These are phyloP conservation scores for Mycena alexandri DNA, from an alignment of 768 basidiomycete species.

Conservation along the genomic window DNA sequence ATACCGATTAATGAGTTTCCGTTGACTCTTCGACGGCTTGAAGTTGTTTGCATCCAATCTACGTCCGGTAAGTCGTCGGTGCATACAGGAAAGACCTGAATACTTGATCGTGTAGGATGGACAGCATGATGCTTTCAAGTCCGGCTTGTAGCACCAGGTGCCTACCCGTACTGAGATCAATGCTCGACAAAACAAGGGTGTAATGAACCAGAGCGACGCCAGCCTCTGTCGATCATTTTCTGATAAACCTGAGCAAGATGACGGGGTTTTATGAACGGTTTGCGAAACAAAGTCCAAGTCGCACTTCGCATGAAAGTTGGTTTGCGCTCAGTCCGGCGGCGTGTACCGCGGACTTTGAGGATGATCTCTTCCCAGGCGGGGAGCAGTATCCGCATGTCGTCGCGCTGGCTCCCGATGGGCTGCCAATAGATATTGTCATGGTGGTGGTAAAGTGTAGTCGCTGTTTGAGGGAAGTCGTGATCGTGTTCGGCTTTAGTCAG, in stretches of 20 bases:
- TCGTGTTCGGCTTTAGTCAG: no score
- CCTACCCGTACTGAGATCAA: slow-evolving; percentile 45
- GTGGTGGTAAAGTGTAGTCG: no score
- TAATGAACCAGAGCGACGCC: slow-evolving; percentile 79
- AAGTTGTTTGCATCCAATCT: slow-evolving; percentile 79
- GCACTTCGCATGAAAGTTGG: slow-evolving; percentile 67
- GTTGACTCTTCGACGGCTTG: slow-evolving; percentile 78
- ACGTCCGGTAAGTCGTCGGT: slow-evolving; percentile 16
- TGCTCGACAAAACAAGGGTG: neutral
- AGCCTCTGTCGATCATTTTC: slow-evolving; percentile 86
- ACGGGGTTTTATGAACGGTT: neutral
- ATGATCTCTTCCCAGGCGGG: slow-evolving; percentile 63
- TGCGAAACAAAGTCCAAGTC: no score
- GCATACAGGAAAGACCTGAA: neutral
- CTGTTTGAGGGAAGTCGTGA: no score
- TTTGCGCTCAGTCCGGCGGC: slow-evolving; percentile 63
- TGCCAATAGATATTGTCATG: slow-evolving; percentile 50
- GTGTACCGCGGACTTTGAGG: slow-evolving; percentile 56
- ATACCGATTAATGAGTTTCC: slow-evolving; percentile 81
- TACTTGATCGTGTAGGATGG: slow-evolving; percentile 96
- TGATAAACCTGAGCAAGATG: slow-evolving; percentile 73
- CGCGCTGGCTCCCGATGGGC: slow-evolving; percentile 48
- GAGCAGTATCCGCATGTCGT: slow-evolving; percentile 79
- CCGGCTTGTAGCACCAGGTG: slow-evolving; percentile 88
- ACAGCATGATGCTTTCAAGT: slow-evolving; percentile 86